Percentiles rank a stretch among this genome's conserved stretches.
phyloP scores from a whole-genome alignment of 257 asterid species.

The Voacanga thouarsii region DNA sequence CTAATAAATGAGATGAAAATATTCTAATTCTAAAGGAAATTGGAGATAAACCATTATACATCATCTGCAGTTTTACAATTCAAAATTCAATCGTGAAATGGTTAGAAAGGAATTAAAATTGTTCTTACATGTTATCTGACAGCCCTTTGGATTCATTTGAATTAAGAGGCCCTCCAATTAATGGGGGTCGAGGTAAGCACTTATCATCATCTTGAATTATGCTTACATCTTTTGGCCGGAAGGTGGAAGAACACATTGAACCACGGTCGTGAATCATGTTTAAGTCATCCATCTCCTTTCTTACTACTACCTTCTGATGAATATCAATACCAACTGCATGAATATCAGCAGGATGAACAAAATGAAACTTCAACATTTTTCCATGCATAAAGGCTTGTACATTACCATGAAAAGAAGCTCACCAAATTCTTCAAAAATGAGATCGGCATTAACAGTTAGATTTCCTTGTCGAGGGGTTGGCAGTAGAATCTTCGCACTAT shows the following conservation, averaged over 20 bases:
- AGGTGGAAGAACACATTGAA: slow-evolving; percentile 38
- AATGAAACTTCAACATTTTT: slow-evolving; percentile 20
- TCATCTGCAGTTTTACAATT: background rate
- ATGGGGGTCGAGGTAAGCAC: slow-evolving; percentile 36
- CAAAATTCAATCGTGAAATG: background rate
- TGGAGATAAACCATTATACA: background rate
- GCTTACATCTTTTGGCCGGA: slow-evolving; percentile 39
- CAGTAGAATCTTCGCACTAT: slow-evolving; percentile 54
- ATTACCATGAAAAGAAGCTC: slow-evolving; percentile 26
- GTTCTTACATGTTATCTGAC: slow-evolving; percentile 54
- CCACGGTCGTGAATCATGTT: slow-evolving; percentile 30
- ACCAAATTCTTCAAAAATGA: slow-evolving; percentile 81
- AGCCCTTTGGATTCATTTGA: slow-evolving; percentile 35
- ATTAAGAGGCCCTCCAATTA: slow-evolving; percentile 23
- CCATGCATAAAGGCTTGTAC: background rate
- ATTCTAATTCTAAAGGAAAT: background rate
- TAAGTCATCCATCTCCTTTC: slow-evolving; percentile 39
- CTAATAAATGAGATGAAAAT: background rate
- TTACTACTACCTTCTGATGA: slow-evolving; percentile 59
- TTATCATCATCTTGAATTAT: slow-evolving; percentile 33
- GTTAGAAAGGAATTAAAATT: slow-evolving; percentile 5
- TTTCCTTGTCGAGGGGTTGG: slow-evolving; percentile 68
- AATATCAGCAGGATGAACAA: slow-evolving; percentile 26
- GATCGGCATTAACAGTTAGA: slow-evolving; percentile 74
- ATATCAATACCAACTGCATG: slow-evolving; percentile 90